Base-by-base conservation (phyloP, 1,284 basidiomycete species). In the Rhodotorula sp. region DNA sequence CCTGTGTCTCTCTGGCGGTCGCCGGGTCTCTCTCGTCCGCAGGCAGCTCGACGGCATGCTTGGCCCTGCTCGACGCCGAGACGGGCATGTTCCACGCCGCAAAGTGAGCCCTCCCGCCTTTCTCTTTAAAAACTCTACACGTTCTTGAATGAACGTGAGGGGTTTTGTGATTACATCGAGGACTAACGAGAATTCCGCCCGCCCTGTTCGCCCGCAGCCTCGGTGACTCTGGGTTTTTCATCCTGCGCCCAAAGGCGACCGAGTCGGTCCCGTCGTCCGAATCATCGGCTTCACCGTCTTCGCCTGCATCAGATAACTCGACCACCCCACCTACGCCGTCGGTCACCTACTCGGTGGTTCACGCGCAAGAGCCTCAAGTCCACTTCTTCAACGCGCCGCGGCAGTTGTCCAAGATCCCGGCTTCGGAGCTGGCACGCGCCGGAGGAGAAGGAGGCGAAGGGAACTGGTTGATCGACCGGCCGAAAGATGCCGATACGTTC, bases 31-130 rank as follows among this genome's bases (percentile, higher is more conserved):
- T 33, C 33, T 42, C 37, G 37, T 12, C 48, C 60, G 5, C 74
- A 91, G 91, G 93, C 62, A 91, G 91, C 24, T 93, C 91, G 77
- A 95, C 92, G 0, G 91, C 91, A 22, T 92, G 90, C 78, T 80
- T 95, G 45, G 79, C 93, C 42, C 90, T 86, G 54, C 80, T 95
- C 53, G 91, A 94, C 77, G 84, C 89, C 1, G 85, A 87, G 20
- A 88, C 87, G 1, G 92, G 92, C 29, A 74, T 87, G 55, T 82
- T 94, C 62, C 87, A 88, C 51, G 87, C 90, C 29, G 91, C 91
- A 68, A 95, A 93, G 89, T 90, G 79, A 74, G 87, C 81, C 46
- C 46, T n/a, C 62, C 56, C 6, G 54, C 24, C 45, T 26, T 44
- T 61, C 22, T 33, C 30, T 24, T 20, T 29, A n/a, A 48, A 44